Evolutionary conservation across 495 filamentous ascomycete genomes (phyloP).

Genomic region (Neurospora sp.): DNA sequence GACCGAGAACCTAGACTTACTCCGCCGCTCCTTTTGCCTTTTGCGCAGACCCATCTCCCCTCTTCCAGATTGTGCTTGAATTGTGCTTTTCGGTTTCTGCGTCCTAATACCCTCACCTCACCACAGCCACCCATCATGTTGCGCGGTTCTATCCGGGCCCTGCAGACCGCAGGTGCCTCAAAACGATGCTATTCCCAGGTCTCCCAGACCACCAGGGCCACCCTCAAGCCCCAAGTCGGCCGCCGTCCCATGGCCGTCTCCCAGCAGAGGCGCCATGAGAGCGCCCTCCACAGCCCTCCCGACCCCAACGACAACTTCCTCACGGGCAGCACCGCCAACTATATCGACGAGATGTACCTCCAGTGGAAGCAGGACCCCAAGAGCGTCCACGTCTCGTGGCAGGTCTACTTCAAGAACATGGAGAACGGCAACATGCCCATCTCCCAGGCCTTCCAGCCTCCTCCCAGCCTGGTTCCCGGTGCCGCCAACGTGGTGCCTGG

Average conservation of each 20-base stretch:
- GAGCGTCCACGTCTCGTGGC: conserved; percentile 97
- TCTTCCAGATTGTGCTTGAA: not conserved
- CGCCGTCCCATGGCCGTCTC: conserved; percentile 43
- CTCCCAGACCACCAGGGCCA: conserved; percentile 26
- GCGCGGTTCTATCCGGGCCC: conserved; percentile 24
- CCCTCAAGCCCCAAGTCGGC: conserved; percentile 21
- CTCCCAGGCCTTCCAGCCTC: conserved; percentile 91
- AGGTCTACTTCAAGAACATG: conserved; percentile 99
- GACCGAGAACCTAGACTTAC: conserved; percentile 32
- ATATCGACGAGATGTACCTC: conserved; percentile 99
- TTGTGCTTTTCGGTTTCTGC: conserved; percentile 1
- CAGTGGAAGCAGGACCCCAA: conserved; percentile 89
- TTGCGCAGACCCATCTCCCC: conserved; percentile 19
- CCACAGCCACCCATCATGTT: conserved; percentile 39
- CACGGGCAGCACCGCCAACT: conserved; percentile 90
- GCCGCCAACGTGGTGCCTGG: conserved; percentile 70
- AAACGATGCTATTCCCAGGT: conserved; percentile 32
- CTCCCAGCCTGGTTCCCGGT: conserved; percentile 77
- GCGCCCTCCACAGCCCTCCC: conserved; percentile 34
- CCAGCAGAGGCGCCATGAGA: conserved; percentile 38
- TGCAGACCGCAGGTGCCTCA: conserved; percentile 21
- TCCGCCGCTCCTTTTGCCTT: conserved; percentile 37
- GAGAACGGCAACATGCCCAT: conserved; percentile 95
- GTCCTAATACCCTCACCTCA: conserved; percentile 1
- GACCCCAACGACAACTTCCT: conserved; percentile 92